Evolutionary conservation across 176 grass and related monocot species (phyloP).

Genomic region (Oryza rufipogon): DNA sequence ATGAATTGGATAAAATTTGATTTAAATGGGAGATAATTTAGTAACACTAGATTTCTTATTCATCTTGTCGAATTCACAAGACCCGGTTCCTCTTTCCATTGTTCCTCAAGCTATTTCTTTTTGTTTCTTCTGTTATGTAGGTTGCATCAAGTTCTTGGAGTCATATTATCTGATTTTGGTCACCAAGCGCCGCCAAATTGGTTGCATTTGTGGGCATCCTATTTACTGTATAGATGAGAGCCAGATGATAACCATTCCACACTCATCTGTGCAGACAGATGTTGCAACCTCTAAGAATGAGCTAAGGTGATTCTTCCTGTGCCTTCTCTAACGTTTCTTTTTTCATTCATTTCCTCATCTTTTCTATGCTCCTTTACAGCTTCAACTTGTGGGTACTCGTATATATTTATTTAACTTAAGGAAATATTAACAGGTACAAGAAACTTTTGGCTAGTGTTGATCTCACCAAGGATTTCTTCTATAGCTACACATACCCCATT

Average conservation of each 20-base stretch:
- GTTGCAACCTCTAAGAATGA: slow-evolving; percentile 85
- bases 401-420: slow-evolving; percentile 6
- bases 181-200: slow-evolving; percentile 86
- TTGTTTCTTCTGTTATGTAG: slow-evolving; percentile 40
- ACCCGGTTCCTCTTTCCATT: neutral
- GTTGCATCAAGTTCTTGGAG: slow-evolving; percentile 95
- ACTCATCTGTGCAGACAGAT: slow-evolving; percentile 83
- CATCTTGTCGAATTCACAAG: neutral
- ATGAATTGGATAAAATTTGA: neutral
- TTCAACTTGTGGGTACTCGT: neutral
- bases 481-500: slow-evolving; percentile 96
- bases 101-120: slow-evolving; percentile 23
- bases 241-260: slow-evolving; percentile 84
- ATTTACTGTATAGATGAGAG: slow-evolving; percentile 94
- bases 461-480: slow-evolving; percentile 97
- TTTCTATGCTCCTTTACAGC: neutral
- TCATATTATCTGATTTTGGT: slow-evolving; percentile 97
- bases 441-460: slow-evolving; percentile 90
- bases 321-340: slow-evolving; percentile 24
- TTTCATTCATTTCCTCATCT: neutral
- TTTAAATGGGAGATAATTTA: neutral
- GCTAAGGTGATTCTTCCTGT: slow-evolving; percentile 58
- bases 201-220: slow-evolving; percentile 83
- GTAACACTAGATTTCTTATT: neutral
- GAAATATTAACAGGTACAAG: slow-evolving; percentile 74